Evolutionary conservation across 2,329 filamentous ascomycete genomes (phyloP).

Genomic region (Pseudonectria buxi): DNA sequence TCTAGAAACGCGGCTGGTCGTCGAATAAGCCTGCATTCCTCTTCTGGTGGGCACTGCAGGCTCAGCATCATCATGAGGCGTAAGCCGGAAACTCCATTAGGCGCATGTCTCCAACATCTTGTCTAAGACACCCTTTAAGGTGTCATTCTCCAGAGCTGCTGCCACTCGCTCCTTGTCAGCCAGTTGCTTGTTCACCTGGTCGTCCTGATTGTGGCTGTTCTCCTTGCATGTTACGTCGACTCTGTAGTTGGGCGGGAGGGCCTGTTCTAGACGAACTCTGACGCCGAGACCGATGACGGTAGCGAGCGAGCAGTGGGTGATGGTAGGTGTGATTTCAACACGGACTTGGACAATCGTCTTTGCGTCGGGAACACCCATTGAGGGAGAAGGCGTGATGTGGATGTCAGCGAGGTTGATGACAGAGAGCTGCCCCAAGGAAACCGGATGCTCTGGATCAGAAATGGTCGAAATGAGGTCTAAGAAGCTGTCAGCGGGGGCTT

Average conservation of each 20-base stretch:
- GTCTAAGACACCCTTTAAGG: conserved; percentile 76
- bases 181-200: conserved; percentile 94
- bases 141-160: conserved; percentile 89
- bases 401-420: conserved; percentile 97
- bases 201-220: conserved; percentile 89
- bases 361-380: conserved; percentile 34
- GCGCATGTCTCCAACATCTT: conserved; percentile 90
- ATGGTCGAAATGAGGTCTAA: conserved; percentile 90
- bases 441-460: conserved; percentile 91
- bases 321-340: conserved; percentile 90
- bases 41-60: too few relatives aligned
- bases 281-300: conserved; percentile 95
- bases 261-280: conserved; percentile 82
- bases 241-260: conserved; percentile 83
- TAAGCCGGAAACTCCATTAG: conserved; percentile 26
- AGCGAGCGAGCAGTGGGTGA: conserved; percentile 92
- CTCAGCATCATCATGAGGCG: too few relatives aligned
- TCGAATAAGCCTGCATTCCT: too few relatives aligned
- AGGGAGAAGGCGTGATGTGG: conserved; percentile 51
- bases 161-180: conserved; percentile 95
- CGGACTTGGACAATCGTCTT: conserved; percentile 64
- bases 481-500: conserved; percentile 10
- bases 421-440: conserved; percentile 85
- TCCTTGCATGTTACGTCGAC: conserved; percentile 92
- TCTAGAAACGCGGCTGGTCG: too few relatives aligned